A percentile compares a stretch with the other conserved stretches of the same genome.
Evolutionary conservation across 2,329 filamentous ascomycete species (phyloP).

Genomic region (Alternaria sp.): DNA sequence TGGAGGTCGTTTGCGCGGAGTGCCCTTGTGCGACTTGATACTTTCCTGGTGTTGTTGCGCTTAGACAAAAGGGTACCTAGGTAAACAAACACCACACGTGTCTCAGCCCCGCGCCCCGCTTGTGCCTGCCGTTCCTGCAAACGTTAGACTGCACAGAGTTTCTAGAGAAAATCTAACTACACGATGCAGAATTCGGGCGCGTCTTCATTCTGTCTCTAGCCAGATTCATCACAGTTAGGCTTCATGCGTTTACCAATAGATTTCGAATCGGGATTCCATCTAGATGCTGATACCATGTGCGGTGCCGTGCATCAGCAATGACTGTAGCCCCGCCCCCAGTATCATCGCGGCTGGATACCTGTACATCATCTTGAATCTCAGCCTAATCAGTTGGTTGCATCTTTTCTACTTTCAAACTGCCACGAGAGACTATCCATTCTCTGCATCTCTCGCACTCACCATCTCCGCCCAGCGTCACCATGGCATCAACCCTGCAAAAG

Average conservation of each 20-base stretch:
- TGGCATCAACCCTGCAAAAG: conserved; percentile 26
- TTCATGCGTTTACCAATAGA: neutral
- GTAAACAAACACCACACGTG: conserved; percentile 35
- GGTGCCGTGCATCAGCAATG: neutral
- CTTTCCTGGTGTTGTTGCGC: conserved; percentile 25
- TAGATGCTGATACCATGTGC: neutral
- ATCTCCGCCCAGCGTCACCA: neutral
- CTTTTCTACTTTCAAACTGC: neutral
- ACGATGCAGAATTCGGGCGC: neutral
- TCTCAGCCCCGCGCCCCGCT: conserved; percentile 26
- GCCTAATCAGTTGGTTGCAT: neutral
- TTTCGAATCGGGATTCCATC: neutral
- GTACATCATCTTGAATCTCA: conserved; percentile 1
- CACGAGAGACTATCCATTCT: neutral
- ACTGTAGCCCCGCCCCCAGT: conserved; percentile 1
- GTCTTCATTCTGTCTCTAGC: neutral
- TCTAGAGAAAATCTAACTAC: neutral
- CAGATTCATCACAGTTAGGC: neutral
- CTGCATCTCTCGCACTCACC: neutral
- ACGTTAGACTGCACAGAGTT: neutral
- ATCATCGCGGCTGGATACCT: neutral
- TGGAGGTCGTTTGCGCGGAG: conserved; percentile 16
- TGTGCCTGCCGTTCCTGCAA: neutral
- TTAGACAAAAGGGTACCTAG: conserved; percentile 12
- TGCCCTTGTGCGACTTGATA: conserved; percentile 17